Conservation (phyloP, 257 asterid species). For the Salvia splendens region DNA sequence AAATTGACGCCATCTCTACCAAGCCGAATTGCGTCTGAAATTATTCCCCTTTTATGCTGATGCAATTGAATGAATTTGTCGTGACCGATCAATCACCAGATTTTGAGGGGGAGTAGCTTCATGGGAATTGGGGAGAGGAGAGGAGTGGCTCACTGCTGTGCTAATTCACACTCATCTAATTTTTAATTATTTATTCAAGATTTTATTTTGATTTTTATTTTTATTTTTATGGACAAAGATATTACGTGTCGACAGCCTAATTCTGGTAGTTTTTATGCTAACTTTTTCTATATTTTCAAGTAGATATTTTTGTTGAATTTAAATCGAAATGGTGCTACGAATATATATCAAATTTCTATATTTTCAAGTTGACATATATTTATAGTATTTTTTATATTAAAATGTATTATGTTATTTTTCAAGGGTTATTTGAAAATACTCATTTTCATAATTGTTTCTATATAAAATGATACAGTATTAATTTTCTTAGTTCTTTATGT, state of each 20-base stretch:
- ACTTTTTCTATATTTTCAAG: background rate
- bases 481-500: too few relatives aligned
- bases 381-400: too few relatives aligned
- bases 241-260: slow-evolving; percentile 12
- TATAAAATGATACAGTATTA: too few relatives aligned
- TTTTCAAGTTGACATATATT: too few relatives aligned
- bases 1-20: slow-evolving; percentile 48
- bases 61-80: background rate
- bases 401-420: too few relatives aligned
- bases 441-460: too few relatives aligned
- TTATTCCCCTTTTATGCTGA: background rate
- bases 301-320: too few relatives aligned
- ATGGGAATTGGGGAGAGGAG: slow-evolving; percentile 2
- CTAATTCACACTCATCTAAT: too few relatives aligned
- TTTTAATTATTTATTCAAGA: too few relatives aligned
- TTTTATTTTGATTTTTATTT: background rate
- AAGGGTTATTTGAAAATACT: too few relatives aligned
- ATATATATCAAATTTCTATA: too few relatives aligned
- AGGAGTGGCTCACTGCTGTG: background rate
- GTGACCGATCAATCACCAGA: slow-evolving; percentile 30
- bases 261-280: background rate
- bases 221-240: slow-evolving; percentile 32
- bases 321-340: too few relatives aligned
- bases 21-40: background rate
- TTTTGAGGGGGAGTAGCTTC: slow-evolving; percentile 24